These are phyloP conservation scores for Cardamine resedifolia DNA, from an alignment of 345 rosid genomes.

Conservation along the genomic window DNA sequence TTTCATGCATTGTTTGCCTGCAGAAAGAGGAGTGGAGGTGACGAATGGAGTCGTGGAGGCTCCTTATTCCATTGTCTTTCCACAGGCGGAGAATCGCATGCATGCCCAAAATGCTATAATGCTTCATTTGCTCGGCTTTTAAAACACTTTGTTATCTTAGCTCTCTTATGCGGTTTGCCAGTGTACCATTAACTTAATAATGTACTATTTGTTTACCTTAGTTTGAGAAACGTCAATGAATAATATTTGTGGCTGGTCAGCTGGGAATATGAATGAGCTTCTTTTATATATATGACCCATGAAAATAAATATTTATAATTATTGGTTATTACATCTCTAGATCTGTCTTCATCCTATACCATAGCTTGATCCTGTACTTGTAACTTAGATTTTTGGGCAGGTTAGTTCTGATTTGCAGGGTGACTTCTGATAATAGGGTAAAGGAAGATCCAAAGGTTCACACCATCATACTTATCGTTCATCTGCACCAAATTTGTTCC, in stretches of 20 bases:
- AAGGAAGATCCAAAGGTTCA: slow-evolving; percentile 15
- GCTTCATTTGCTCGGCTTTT: slow-evolving; percentile 72
- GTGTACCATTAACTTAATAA: slow-evolving; percentile 4
- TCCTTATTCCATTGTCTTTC: slow-evolving; percentile 84
- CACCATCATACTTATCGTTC: slow-evolving; percentile 42
- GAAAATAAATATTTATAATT: slow-evolving; percentile 1
- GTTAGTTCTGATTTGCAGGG: slow-evolving; percentile 10
- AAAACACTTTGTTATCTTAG: slow-evolving; percentile 21
- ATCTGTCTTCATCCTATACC: slow-evolving; percentile 31
- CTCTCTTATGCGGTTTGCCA: not conserved
- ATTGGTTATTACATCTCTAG: slow-evolving; percentile 34
- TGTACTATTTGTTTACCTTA: slow-evolving; percentile 19
- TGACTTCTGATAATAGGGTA: slow-evolving; percentile 3
- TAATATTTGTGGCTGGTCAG: not conserved
- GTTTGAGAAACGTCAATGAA: slow-evolving; percentile 21
- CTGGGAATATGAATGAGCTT: slow-evolving; percentile 27
- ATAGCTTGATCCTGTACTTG: slow-evolving; percentile 9
- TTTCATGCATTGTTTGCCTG: slow-evolving; percentile 99
- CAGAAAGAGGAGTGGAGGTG: slow-evolving; percentile 92
- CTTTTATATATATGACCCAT: slow-evolving; percentile 25
- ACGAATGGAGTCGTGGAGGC: slow-evolving; percentile 87
- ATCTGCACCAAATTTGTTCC: slow-evolving; percentile 70
- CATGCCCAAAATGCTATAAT: slow-evolving; percentile 90
- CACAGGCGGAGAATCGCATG: slow-evolving; percentile 96
- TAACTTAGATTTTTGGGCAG: slow-evolving; percentile 4